phyloP scores from a whole-genome alignment of 140 eudicot genomes.

The Bidens hawaiensis region DNA sequence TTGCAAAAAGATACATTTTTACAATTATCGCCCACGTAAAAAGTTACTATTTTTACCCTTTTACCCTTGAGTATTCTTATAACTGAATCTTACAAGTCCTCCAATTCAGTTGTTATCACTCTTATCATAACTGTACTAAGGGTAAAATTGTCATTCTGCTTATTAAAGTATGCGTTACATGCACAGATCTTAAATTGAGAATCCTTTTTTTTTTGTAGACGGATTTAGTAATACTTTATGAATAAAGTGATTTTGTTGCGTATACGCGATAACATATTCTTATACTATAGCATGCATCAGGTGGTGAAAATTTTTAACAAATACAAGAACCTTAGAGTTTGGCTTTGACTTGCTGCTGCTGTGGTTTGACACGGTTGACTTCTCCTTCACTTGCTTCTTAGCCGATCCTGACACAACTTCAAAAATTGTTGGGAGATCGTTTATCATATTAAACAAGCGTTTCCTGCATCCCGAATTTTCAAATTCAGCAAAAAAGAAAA shows the following conservation, averaged over 20 bases:
- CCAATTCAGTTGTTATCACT: not conserved
- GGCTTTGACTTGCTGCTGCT: slow-evolving; percentile 72
- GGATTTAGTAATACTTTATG: not conserved
- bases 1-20: not conserved
- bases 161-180: not conserved
- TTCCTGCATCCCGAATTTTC: slow-evolving; percentile 17
- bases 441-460: slow-evolving; percentile 71
- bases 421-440: slow-evolving; percentile 65
- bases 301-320: not conserved
- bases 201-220: not conserved
- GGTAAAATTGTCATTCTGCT: not conserved
- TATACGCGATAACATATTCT: not conserved
- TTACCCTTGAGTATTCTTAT: not conserved
- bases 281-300: not conserved
- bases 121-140: not conserved
- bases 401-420: slow-evolving; percentile 71
- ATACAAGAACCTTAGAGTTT: slow-evolving; percentile 48
- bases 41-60: not conserved
- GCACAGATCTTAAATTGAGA: not conserved
- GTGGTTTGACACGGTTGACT: slow-evolving; percentile 60
- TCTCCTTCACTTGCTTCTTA: slow-evolving; percentile 63
- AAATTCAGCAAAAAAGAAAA: slow-evolving; percentile 1
- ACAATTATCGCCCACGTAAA: not conserved
- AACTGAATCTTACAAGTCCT: not conserved
- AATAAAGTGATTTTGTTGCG: not conserved